Base-by-base conservation (phyloP, 2,329 filamentous ascomycete species). In the Penicillium psychrosexuale region DNA sequence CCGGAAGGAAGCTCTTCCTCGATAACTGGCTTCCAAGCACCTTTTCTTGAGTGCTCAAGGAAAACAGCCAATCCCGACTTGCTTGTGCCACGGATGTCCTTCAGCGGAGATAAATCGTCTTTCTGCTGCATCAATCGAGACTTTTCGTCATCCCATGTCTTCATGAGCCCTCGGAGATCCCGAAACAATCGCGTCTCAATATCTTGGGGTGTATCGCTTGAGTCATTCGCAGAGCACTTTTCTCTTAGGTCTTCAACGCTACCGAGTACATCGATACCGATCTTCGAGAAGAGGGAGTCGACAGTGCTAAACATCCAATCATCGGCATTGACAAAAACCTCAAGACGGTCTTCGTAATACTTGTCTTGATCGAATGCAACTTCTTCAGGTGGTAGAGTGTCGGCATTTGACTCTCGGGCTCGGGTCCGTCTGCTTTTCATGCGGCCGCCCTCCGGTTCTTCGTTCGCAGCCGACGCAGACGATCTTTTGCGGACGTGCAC, bases 401-500 rank as follows among this genome's bases (percentile, higher is more conserved):
- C 81, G 7, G 74, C 76, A 47, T 80, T 75, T 8, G 81, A 82
- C 59, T 85, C 84, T 57, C 84, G 78, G 30, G 83, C 82, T 49
- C 83, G 80, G 17, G 84, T 80, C 34, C 84, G 78, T 63, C 84
- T 84, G 66, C 84, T 86, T 63, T 84, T 83, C 12, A 75, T 73
- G 45, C 84, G 78, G 19, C 79, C 78, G 47, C 80, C 80, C 57
- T 86, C 84, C 12, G 74, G 73, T 12, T 86, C 84, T 2, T 83
- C 78, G 28, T 85, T 75, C 9, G 81, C 82, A 46, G 83, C 81
- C 19, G 80, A 82, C 48, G 84, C 81, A 13, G 81, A 82, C 3
- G 84, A 86, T 53, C 84, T 76, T 68, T 87, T 87, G 19, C 84
- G 78, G 22, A 73, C 73, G 5, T 72, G 64, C 45, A 65, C 71